Evolutionary conservation across 23 red algal species (phyloP), one percentile per base, ranked within the genome.

Genomic region (Cyanidioschyzon merolae): DNA sequence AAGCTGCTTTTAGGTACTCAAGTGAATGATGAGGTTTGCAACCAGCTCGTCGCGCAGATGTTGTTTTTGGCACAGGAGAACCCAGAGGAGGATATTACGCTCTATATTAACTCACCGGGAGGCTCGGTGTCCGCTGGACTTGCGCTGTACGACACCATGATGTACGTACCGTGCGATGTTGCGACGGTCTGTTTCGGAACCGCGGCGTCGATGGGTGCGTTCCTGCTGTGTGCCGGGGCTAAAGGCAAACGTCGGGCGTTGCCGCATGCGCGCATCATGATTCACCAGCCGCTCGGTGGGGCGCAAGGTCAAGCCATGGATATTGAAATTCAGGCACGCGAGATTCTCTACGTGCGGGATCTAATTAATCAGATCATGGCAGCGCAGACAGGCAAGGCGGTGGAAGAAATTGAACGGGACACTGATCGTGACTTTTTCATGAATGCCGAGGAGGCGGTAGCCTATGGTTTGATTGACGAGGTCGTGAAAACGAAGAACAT

Each of bases 71-170:
- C 88, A 38, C 59, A 87, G 25, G 92, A 96, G 58, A 86, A 96
- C 41, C 83, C 92, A 0, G 83, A 82, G 16, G 75, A 89, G 58
- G 83, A 84, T 7, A 96, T 96, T 79, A 88, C 87, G 2, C 76
- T 96, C 76, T 96, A 90, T 50, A 96, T 96, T 39, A 96, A 96
- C 74, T 88, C 84, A 7, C 92, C 92, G 26, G 92, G 92, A 37
- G 92, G 92, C 32, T 85, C 86, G 2, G 87, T 96, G 27, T 87
- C 92, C n/a, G 82, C 85, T 26, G 92, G 92, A 31, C 84, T 96
- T 15, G 92, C 92, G 35, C 85, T 96, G 24, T 96, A 90, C 57
- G 92, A 96, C 54, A 96, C 92, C n/a, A 96, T 96, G 92, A 80
- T 90, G 75, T 96, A 85, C 50, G 74, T 96, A 7, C 78, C 92